Base-by-base conservation (phyloP, 2,329 filamentous ascomycete genomes). In the Talaromyces sp. region DNA sequence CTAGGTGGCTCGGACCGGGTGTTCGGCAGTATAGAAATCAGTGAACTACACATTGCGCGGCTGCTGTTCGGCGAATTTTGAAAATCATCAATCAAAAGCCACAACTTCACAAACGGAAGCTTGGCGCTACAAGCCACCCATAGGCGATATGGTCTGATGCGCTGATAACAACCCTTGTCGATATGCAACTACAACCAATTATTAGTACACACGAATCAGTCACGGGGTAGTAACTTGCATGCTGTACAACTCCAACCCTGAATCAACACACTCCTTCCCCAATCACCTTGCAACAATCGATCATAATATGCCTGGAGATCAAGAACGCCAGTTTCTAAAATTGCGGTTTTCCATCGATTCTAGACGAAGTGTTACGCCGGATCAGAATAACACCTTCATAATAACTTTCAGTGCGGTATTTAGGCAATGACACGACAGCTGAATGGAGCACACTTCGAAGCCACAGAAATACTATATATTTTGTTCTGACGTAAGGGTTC, bases 141-240 rank as follows among this genome's bases (percentile, higher is more conserved):
- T 59, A 43, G 22, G 35, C 14, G 56, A 19, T 59, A 59, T 41
- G 11, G 56, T 59, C 35, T 59, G 56, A 43, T 59, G 56, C 24
- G 33, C 54, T 58, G 54, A 58, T 58, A 58, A 58, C 35, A 41
- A 58, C n/a, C 33, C 54, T 58, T 41, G 54, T 58, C 35, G n/a
- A 41, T 43, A 58, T 31, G 35, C 35, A 58, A 24, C 54, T 58
- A 43, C 24, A 58, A 43, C 35, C 35, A 58, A 58, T 58, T 39
- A 58, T 58, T 7, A 41, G n/a, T 58, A 58, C 4, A 41, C 35
- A 58, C 35, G 19, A 58, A 43, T 58, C 35, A 43, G n/a, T 41
- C 35, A 43, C 19, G 33, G 22, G 35, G 35, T 22, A 24, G 35
- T 37, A 39, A 57, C 37, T 58, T 58, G 35, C 35, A 43, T 58